These are phyloP conservation scores for Aspergillus amoenus DNA, from an alignment of 2,329 filamentous ascomycete species.

Conservation along the genomic window DNA sequence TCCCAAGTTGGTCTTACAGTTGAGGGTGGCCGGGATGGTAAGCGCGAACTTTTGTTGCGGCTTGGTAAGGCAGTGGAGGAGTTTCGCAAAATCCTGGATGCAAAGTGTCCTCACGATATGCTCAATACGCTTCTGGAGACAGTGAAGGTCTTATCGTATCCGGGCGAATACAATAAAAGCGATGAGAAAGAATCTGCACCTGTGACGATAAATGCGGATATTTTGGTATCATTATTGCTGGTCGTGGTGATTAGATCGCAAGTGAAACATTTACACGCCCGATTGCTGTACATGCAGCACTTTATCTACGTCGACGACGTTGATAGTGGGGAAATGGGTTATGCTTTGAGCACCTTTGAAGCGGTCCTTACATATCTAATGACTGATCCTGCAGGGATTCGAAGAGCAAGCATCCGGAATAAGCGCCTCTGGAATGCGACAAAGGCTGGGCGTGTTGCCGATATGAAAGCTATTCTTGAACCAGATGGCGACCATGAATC, in stretches of 20 bases:
- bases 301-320: conserved; percentile 99
- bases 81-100: conserved; percentile 79
- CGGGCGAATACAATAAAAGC: conserved; percentile 46
- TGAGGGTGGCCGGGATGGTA: conserved; percentile 73
- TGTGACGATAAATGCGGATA: conserved; percentile 79
- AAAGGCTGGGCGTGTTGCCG: conserved; percentile 71
- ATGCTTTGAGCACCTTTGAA: conserved; percentile 93
- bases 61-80: conserved; percentile 79
- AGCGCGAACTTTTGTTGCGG: conserved; percentile 75
- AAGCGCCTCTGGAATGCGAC: conserved; percentile 84
- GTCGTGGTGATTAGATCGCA: conserved; percentile 91
- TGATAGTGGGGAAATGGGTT: conserved; percentile 92
- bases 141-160: conserved; percentile 77
- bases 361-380: conserved; percentile 87
- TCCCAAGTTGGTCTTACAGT: conserved; percentile 90
- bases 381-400: conserved; percentile 75
- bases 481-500: conserved; percentile 55
- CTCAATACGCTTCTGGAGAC: conserved; percentile 75
- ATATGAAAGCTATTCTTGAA: conserved; percentile 77
- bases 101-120: conserved; percentile 85
- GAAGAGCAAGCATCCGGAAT: conserved; percentile 83
- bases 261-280: conserved; percentile 80
- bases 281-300: conserved; percentile 90
- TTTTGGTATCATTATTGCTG: conserved; percentile 84
- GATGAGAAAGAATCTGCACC: conserved; percentile 55